A percentile compares a stretch with the other conserved stretches of the same genome.
phyloP scores from a whole-genome alignment of 495 filamentous ascomycete genomes.

The Penicillium silybi region DNA sequence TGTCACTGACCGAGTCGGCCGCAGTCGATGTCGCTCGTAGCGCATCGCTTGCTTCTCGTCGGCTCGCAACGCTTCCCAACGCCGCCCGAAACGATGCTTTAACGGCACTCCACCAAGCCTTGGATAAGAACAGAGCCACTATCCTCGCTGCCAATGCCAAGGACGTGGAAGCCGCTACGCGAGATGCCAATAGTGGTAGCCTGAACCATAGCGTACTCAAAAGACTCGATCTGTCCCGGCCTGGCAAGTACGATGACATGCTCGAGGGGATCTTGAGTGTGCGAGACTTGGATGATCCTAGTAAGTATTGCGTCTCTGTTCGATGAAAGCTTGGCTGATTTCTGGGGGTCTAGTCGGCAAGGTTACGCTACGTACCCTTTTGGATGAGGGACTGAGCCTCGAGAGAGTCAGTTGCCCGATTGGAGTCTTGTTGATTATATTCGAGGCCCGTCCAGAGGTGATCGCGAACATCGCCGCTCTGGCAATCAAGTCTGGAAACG shows the following conservation, averaged over 20 bases:
- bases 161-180: slow-evolving; percentile 70
- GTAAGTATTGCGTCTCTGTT: slow-evolving; percentile 46
- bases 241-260: slow-evolving; percentile 97
- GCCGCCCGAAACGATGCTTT: slow-evolving; percentile 76
- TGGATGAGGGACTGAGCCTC: slow-evolving; percentile 85
- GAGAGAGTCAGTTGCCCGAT: slow-evolving; percentile 91
- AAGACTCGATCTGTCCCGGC: slow-evolving; percentile 75
- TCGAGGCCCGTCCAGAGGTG: slow-evolving; percentile 95
- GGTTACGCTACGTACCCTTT: slow-evolving; percentile 71
- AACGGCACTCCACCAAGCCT: slow-evolving; percentile 70
- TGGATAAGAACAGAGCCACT: slow-evolving; percentile 60
- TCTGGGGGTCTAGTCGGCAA: slow-evolving; percentile 65
- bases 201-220: slow-evolving; percentile 87
- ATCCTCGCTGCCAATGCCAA: slow-evolving; percentile 83
- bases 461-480: slow-evolving; percentile 98
- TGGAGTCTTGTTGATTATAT: slow-evolving; percentile 93
- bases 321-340: neutral
- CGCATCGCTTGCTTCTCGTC: slow-evolving; percentile 67
- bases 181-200: slow-evolving; percentile 66
- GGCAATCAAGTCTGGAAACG: slow-evolving; percentile 95
- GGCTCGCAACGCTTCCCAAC: slow-evolving; percentile 61
- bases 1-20: slow-evolving; percentile 74
- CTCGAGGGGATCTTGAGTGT: slow-evolving; percentile 92
- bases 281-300: slow-evolving; percentile 77
- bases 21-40: slow-evolving; percentile 62